A percentile compares a stretch with the other conserved stretches of the same genome.
Conservation (phyloP, 345 rosid genomes). For the Mercurialis annua region DNA sequence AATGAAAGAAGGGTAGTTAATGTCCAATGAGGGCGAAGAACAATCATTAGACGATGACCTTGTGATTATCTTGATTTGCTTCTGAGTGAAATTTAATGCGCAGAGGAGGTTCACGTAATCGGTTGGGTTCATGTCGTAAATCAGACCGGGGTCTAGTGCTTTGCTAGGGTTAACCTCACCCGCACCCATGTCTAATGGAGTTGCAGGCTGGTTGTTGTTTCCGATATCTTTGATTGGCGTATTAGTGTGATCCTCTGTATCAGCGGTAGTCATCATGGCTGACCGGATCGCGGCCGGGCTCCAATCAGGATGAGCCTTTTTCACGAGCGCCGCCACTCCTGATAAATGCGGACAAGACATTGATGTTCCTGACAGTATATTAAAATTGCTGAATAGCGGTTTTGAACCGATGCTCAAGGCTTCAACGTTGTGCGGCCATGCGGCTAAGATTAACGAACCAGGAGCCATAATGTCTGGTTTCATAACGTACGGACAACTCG, state of each 20-base stretch:
- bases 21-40: conserved; percentile 38
- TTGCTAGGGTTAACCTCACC: conserved; percentile 54
- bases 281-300: conserved; percentile 59
- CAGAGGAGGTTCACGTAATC: conserved; percentile 53
- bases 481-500: conserved; percentile 41
- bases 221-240: conserved; percentile 24
- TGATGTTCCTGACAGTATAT: conserved; percentile 52
- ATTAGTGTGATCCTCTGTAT: conserved; percentile 28
- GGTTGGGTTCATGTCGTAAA: conserved; percentile 37
- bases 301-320: conserved; percentile 50
- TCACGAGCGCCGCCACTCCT: conserved; percentile 51
- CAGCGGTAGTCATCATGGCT: conserved; percentile 56
- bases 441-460: conserved; percentile 42
- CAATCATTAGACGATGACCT: conserved; percentile 38
- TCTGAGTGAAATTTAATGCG: conserved; percentile 39
- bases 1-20: conserved; percentile 63
- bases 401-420: conserved; percentile 14
- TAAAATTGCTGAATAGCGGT: conserved; percentile 28
- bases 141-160: conserved; percentile 56
- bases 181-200: conserved; percentile 55
- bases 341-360: conserved; percentile 58
- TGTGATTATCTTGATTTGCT: conserved; percentile 47
- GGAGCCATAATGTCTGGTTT: conserved; percentile 62
- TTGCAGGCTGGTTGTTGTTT: conserved; percentile 23
- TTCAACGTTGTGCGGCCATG: conserved; percentile 42